Conservation (phyloP, 2,329 filamentous ascomycete genomes). For the Chaetothyriales sp. region DNA sequence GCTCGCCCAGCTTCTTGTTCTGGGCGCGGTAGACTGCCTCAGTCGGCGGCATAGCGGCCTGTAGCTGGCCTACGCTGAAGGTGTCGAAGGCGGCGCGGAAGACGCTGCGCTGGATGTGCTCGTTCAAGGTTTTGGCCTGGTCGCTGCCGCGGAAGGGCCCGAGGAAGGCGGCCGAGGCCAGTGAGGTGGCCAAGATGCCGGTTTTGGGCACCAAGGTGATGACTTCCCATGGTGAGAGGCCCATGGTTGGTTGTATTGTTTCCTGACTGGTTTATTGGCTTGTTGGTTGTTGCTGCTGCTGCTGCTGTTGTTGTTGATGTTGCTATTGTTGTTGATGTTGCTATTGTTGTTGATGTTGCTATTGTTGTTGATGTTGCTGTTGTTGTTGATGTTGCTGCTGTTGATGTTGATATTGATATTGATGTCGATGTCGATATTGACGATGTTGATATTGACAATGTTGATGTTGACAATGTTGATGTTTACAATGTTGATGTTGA, state of each 20-base stretch:
- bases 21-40: slow-evolving; percentile 4
- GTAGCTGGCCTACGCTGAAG: slow-evolving; percentile 6
- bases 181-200: neutral
- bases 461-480: too few relatives aligned
- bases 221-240: neutral
- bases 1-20: slow-evolving; percentile 4
- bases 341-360: too few relatives aligned
- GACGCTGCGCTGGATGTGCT: slow-evolving; percentile 22
- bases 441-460: too few relatives aligned
- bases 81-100: slow-evolving; percentile 14
- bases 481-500: too few relatives aligned
- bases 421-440: too few relatives aligned
- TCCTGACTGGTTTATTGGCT: too few relatives aligned
- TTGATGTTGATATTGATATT: too few relatives aligned
- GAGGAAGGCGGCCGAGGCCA: neutral
- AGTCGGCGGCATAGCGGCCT: slow-evolving; percentile 4
- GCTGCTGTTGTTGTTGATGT: too few relatives aligned
- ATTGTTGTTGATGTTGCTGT: too few relatives aligned
- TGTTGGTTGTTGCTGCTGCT: too few relatives aligned
- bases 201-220: neutral
- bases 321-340: too few relatives aligned
- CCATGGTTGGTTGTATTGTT: neutral
- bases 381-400: too few relatives aligned
- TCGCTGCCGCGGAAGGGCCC: neutral
- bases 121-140: slow-evolving; percentile 1